Base-by-base conservation (phyloP, 2,329 filamentous ascomycete genomes). In the Chrysosporium queenslandicum region DNA sequence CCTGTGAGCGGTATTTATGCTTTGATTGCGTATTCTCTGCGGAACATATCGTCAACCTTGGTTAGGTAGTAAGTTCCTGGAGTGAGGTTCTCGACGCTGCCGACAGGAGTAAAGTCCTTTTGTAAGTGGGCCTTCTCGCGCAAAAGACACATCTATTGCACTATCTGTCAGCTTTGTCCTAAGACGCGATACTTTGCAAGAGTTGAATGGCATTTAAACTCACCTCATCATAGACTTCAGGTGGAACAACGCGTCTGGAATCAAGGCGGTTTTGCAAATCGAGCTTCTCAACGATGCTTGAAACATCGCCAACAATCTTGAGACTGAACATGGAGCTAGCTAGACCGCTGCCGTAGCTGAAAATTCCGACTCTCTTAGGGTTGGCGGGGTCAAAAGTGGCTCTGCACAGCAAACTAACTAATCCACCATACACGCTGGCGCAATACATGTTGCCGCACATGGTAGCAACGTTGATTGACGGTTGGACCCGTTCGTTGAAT, bases 41-140 rank as follows among this genome's bases (percentile, higher is more conserved):
- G 83, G 82, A 87, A 92, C 85, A 88, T 88, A 62, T 87, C 85
- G 64, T 92, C 86, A 45, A 92, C 79, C 68, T 83, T 82, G 65
- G 80, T 81, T 54, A 92, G 77, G 74, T 90, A 92, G 75, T 91
- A 92, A 20, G 82, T 81, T 54, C 81, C 83, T 55, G 78, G 71
- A 55, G 68, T 66, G 53, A 92, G 78, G 60, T 79, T 85, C 42
- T 85, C 83, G 25, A 76, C 64, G 50, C 14, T 81, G 53, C 87
- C 87, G 63, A 76, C 69, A 56, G 87, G 87, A 58, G 74, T 80
- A 73, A 80, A 92, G 74, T 81, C 74, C 76, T 90, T 91, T 76
- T 89, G 79, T 58, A 91, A 76, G 68, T 92, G 87, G 52, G 86
- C 87, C 71, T 88, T 79, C 73, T 92, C 85, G 67, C 87, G 85